Evolutionary conservation across 73 alveolate genomes (phyloP).

Genomic region (Loxodes magnus): DNA sequence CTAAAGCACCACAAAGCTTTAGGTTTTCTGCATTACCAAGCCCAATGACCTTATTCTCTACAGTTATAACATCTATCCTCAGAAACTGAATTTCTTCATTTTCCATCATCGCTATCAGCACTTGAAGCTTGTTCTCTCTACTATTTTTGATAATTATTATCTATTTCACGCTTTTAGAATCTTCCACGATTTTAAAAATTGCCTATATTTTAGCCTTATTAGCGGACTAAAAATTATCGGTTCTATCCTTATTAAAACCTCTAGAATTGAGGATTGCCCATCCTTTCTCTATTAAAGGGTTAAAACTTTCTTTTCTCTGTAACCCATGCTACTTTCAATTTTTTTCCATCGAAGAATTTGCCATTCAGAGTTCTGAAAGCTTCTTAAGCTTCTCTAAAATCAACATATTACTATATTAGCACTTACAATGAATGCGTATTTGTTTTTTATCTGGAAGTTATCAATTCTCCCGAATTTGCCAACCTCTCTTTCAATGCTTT

Average conservation of each 20-base stretch:
- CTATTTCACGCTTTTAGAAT: too few species aligned
- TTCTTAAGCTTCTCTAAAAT: conserved; percentile 32
- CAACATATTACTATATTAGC: conserved; percentile 29
- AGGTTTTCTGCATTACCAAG: conserved; percentile 8
- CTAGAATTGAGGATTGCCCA: too few species aligned
- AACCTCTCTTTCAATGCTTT: conserved; percentile 16
- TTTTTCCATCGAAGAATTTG: conserved; percentile 18
- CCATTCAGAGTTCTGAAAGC: conserved; percentile 31
- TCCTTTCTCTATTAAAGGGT: too few species aligned
- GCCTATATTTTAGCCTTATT: too few species aligned
- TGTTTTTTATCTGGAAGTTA: conserved; percentile 15
- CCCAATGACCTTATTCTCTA: conserved; percentile 27
- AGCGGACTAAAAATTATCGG: too few species aligned
- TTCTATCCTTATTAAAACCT: too few species aligned
- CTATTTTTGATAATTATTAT: too few species aligned
- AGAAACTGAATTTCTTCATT: too few species aligned
- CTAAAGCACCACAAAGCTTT: conserved; percentile 16
- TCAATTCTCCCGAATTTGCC: conserved; percentile 23
- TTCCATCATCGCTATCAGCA: too few species aligned
- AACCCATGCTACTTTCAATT: conserved; percentile 21
- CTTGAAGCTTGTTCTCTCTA: too few species aligned
- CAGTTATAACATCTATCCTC: conserved; percentile 34
- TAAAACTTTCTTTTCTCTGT: too few species aligned
- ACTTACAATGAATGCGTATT: conserved; percentile 33
- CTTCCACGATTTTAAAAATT: too few species aligned